These are phyloP conservation scores for Gossypium arboreum DNA, from an alignment of 345 rosid species.

Conservation along the genomic window DNA sequence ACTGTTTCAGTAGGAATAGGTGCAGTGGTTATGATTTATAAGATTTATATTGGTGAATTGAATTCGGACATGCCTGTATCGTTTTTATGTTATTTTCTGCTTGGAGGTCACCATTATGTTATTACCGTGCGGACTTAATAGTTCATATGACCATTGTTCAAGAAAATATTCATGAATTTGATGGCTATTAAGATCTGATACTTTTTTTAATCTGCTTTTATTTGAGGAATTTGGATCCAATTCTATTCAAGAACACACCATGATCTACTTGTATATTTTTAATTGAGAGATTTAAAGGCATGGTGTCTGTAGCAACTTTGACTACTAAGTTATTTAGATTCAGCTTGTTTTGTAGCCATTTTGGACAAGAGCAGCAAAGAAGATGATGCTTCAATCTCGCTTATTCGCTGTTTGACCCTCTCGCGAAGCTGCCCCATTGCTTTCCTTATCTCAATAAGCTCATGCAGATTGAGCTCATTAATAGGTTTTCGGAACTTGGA, in stretches of 20 bases:
- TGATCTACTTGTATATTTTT: constrained; percentile 1
- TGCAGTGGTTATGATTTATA: not conserved
- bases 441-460: constrained; percentile 12
- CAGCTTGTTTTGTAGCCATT: not conserved
- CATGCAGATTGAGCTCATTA: constrained; percentile 4
- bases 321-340: not conserved
- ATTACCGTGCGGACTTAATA: not conserved
- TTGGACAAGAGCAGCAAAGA: constrained; percentile 18
- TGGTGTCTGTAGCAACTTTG: constrained; percentile 8
- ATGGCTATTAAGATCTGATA: not conserved
- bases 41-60: constrained; percentile 24
- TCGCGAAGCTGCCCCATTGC: constrained; percentile 17
- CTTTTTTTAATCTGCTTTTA: not conserved
- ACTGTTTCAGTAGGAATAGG: constrained; percentile 21
- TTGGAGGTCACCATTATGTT: constrained; percentile 2
- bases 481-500: not conserved
- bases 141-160: constrained; percentile 2
- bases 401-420: not conserved
- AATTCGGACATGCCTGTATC: constrained; percentile 9
- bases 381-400: constrained; percentile 25
- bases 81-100: constrained; percentile 28
- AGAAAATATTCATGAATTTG: constrained; percentile 9
- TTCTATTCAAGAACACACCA: constrained; percentile 12
- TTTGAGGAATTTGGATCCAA: not conserved
- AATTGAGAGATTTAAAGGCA: not conserved